phyloP scores from a whole-genome alignment of 176 grass and related monocot species.

The Bothriochloa decipiens region DNA sequence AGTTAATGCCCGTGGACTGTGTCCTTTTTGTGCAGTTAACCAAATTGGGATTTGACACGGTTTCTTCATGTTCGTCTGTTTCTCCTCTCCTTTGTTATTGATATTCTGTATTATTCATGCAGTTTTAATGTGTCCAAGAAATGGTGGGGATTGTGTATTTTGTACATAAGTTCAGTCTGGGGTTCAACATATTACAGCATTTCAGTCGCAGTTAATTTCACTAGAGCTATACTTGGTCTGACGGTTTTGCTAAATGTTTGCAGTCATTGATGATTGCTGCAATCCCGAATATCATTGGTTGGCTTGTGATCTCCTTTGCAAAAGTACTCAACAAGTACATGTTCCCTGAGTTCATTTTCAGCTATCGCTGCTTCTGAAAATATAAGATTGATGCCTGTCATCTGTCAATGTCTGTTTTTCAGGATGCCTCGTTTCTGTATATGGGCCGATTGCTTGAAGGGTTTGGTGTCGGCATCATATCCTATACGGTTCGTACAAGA shows the following conservation, averaged over 20 bases:
- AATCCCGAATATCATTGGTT: conserved; percentile 91
- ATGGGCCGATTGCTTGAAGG: conserved; percentile 94
- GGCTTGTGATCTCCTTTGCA: conserved; percentile 93
- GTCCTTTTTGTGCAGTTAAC: background rate
- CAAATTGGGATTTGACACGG: background rate
- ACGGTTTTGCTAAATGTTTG: conserved; percentile 11
- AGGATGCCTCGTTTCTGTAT: conserved; percentile 94
- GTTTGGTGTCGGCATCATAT: conserved; percentile 94
- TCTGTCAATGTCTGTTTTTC: background rate
- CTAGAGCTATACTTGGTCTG: background rate
- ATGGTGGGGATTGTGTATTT: background rate
- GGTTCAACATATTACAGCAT: background rate
- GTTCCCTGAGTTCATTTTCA: background rate
- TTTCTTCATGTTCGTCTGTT: background rate
- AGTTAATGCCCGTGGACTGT: background rate
- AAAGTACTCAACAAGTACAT: conserved; percentile 53
- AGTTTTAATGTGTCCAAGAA: too few relatives aligned
- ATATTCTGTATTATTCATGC: background rate
- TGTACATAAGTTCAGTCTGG: background rate
- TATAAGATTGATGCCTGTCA: background rate
- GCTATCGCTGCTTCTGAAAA: background rate
- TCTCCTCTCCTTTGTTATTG: background rate
- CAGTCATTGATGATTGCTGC: conserved; percentile 97
- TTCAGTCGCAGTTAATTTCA: background rate
- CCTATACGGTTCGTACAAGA: conserved; percentile 58